Conservation (phyloP, 768 basidiomycete species). For the Suillus decipiens region DNA sequence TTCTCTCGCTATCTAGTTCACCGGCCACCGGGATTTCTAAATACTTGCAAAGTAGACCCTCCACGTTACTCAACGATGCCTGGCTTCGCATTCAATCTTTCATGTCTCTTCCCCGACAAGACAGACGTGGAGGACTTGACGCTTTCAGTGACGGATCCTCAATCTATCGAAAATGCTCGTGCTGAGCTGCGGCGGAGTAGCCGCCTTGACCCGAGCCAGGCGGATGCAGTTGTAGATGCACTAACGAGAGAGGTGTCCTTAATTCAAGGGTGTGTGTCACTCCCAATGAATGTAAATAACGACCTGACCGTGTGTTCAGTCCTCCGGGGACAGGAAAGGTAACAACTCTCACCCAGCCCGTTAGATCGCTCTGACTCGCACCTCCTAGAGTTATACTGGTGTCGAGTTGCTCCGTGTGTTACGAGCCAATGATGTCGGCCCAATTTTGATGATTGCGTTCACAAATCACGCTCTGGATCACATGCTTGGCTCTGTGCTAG, state of each 20-base stretch:
- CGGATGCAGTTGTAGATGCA: slow-evolving; percentile 63
- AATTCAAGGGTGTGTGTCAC: slow-evolving; percentile 63
- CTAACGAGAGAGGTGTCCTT: slow-evolving; percentile 61
- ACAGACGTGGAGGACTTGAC: slow-evolving; percentile 41
- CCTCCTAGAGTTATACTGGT: slow-evolving; percentile 59
- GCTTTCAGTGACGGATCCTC: slow-evolving; percentile 42
- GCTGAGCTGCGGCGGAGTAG: slow-evolving; percentile 47
- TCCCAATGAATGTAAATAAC: background rate
- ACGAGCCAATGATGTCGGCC: slow-evolving; percentile 50
- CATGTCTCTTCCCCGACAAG: slow-evolving; percentile 49
- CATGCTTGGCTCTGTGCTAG: slow-evolving; percentile 63
- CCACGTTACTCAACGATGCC: slow-evolving; percentile 58
- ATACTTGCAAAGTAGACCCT: slow-evolving; percentile 40
- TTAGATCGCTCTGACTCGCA: background rate
- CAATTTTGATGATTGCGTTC: slow-evolving; percentile 62
- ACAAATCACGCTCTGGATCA: slow-evolving; percentile 84
- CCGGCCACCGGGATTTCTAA: slow-evolving; percentile 37
- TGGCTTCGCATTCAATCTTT: slow-evolving; percentile 56
- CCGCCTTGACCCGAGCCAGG: slow-evolving; percentile 69
- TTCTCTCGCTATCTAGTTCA: slow-evolving; percentile 56
- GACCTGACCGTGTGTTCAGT: slow-evolving; percentile 32
- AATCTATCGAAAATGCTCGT: slow-evolving; percentile 50
- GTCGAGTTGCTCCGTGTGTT: slow-evolving; percentile 70
- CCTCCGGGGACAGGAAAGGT: slow-evolving; percentile 84
- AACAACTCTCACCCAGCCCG: background rate